phyloP scores from a whole-genome alignment of 2,329 filamentous ascomycete species.

The Trichophaea hybrida region DNA sequence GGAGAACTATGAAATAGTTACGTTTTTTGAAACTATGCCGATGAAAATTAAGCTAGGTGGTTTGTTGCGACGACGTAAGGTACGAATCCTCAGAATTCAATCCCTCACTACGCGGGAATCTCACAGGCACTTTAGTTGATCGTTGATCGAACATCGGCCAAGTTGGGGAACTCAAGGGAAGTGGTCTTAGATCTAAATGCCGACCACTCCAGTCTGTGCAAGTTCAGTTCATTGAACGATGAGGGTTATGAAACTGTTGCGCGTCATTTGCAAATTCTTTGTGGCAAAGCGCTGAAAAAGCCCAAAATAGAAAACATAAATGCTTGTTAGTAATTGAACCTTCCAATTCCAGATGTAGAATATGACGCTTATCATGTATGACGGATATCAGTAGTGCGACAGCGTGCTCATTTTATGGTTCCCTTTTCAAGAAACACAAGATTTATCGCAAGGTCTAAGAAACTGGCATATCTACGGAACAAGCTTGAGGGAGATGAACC shows the following conservation, averaged over 20 bases:
- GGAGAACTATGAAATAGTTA: not conserved
- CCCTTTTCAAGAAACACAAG: conserved; percentile 7
- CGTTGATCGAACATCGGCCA: no score
- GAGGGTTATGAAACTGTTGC: not conserved
- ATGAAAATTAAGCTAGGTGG: not conserved
- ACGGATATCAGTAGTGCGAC: not conserved
- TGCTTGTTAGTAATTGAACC: not conserved
- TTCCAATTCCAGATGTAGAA: not conserved
- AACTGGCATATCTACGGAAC: not conserved
- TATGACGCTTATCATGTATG: not conserved
- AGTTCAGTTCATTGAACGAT: not conserved
- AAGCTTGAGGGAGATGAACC: not conserved
- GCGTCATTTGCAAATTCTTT: not conserved
- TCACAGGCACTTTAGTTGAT: no score
- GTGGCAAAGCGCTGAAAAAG: not conserved
- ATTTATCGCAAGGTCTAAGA: not conserved
- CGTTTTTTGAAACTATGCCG: not conserved
- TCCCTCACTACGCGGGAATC: no score
- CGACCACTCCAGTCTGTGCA: not conserved
- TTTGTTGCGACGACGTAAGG: not conserved
- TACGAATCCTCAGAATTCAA: not conserved
- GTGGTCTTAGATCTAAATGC: no score
- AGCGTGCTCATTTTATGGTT: conserved; percentile 3
- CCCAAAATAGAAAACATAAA: not conserved
- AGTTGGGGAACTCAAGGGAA: no score